A percentile compares a stretch with the other conserved stretches of the same genome.
phyloP scores from a whole-genome alignment of 139 green algal species.

The Micromonas commoda region DNA sequence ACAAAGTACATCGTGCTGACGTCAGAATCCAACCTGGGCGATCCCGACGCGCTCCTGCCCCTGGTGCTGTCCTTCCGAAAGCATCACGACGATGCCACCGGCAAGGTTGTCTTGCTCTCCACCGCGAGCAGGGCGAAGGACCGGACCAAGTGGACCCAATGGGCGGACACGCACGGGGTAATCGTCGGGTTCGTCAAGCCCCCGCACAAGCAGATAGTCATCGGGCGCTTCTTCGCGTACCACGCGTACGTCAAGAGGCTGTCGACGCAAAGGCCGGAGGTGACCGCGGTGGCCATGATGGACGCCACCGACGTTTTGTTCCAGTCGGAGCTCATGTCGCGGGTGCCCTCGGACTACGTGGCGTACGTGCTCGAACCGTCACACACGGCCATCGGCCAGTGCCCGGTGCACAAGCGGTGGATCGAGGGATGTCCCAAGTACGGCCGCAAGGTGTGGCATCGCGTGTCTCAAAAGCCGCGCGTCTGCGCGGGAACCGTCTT shows the following conservation, averaged over 20 bases:
- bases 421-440: background rate
- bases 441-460: background rate
- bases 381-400: background rate
- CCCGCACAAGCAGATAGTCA: background rate
- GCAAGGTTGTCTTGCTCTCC: background rate
- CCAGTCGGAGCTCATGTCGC: background rate
- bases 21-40: background rate
- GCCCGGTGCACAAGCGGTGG: background rate
- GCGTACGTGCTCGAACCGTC: background rate
- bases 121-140: background rate
- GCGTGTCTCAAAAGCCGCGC: background rate
- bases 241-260: background rate
- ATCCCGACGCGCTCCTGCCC: background rate
- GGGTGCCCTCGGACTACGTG: background rate
- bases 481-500: background rate
- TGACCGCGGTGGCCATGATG: background rate
- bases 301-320: background rate
- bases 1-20: no score
- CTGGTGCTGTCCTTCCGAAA: background rate
- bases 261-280: no score
- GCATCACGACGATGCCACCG: background rate
- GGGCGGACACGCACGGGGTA: background rate
- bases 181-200: background rate
- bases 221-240: background rate
- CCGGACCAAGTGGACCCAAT: background rate